Base-by-base conservation (phyloP, 139 green algal species). In the Pleodorina starrii region DNA sequence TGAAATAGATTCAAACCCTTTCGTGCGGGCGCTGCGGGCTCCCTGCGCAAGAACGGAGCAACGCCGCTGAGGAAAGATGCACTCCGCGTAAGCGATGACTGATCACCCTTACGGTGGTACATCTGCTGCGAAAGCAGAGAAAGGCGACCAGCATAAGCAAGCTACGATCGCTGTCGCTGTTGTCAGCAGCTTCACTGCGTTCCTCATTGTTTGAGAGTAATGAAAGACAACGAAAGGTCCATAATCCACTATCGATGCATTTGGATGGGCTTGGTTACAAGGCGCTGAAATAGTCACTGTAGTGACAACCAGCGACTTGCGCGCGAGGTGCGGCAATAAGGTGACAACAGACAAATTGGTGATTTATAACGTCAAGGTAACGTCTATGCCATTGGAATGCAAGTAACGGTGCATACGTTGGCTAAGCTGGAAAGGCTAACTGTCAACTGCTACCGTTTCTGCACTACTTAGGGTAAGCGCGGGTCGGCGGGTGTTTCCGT, bases 1-100 rank as follows among this genome's bases (percentile, higher is more conserved):
- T 81, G 73, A 59, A 81, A 81, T 11, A 81, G 43, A 43, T 81
- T 81, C 10, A 81, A 25, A 9, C 73, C 73, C 43, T 81, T 78
- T 14, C 71, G 40, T 78, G 38, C 4, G 11, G 71, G 14, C 11
- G 71, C 40, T 51, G 14, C 71, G 9, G 71, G 36, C 38, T 51
- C 71, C 71, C 71, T 78, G 71, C 38, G 54, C 9, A 54, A 16
- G 25, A 75, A 17, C 14, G 51, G n/a, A n/a, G n/a, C n/a, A n/a
- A n/a, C n/a, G n/a, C n/a, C n/a, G n/a, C n/a, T n/a, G n/a, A 68
- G 19, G 57, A 57, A 57, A 12, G 10, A 21, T 57, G 48, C 48
- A 57, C 48, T 21, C 48, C 12, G 12, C 21, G 27, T 71, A 11
- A 71, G 21, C 23, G 23, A n/a, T 32, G 27, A 71, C 21, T 71